A percentile compares a stretch with the other conserved stretches of the same genome.
These are phyloP conservation scores for Linderina pennispora DNA, from an alignment of 192 early-diverging fungal species.

Conservation along the genomic window DNA sequence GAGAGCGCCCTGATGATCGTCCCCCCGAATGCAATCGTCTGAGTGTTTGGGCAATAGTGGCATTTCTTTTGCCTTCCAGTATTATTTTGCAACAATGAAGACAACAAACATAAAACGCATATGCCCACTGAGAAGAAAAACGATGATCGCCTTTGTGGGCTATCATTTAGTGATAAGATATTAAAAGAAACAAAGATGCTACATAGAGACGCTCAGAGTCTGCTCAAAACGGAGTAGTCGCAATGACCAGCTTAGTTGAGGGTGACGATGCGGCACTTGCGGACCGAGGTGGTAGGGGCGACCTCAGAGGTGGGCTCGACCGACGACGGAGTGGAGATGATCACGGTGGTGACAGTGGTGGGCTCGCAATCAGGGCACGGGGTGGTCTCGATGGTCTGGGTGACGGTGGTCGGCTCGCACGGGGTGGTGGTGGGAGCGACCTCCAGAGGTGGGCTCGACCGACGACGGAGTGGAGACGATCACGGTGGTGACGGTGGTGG, in stretches of 20 bases:
- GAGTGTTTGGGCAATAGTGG: not conserved
- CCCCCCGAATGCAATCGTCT: too few species aligned
- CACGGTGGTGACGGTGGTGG: not conserved
- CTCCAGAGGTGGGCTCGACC: not conserved
- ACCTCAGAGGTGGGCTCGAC: not conserved
- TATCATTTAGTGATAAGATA: too few species aligned
- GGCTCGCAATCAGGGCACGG: not conserved
- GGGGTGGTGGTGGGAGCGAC: not conserved
- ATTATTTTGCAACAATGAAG: too few species aligned
- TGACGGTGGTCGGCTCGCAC: not conserved
- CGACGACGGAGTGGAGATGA: not conserved
- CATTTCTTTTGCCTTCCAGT: not conserved
- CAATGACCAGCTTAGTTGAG: not conserved
- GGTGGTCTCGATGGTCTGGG: not conserved
- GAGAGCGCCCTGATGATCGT: not conserved
- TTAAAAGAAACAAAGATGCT: not conserved
- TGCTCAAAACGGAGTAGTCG: too few species aligned
- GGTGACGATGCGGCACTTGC: not conserved
- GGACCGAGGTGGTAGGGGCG: not conserved
- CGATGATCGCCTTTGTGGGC: not conserved
- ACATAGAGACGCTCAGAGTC: too few species aligned
- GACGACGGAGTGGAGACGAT: not conserved
- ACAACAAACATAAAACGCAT: too few species aligned
- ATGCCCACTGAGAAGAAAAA: too few species aligned
- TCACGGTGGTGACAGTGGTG: not conserved